Evolutionary conservation across 2,329 filamentous ascomycete genomes (phyloP).

Genomic region (Teratosphaeria epicoccoides): DNA sequence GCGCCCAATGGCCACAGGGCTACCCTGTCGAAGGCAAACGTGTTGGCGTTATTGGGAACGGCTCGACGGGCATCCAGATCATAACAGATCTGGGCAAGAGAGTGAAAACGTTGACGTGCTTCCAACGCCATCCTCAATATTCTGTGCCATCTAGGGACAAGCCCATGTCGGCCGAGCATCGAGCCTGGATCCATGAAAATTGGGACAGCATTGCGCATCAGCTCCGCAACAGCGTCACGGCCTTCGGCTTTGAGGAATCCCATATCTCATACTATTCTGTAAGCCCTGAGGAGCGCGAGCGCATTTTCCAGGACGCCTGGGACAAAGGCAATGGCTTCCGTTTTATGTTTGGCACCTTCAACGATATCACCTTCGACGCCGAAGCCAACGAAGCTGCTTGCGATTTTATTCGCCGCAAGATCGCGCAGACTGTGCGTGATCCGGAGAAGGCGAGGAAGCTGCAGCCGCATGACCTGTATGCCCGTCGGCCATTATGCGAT

Average conservation of each 20-base stretch:
- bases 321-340: slow-evolving; percentile 26
- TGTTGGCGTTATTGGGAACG: slow-evolving; percentile 25
- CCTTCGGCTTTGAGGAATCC: slow-evolving; percentile 25
- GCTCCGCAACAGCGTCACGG: slow-evolving; percentile 21
- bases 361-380: slow-evolving; percentile 21
- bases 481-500: slow-evolving; percentile 51
- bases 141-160: slow-evolving; percentile 25
- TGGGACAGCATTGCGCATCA: slow-evolving; percentile 26
- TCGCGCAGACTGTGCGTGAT: slow-evolving; percentile 12
- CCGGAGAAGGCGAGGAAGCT: slow-evolving; percentile 33
- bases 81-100: slow-evolving; percentile 19
- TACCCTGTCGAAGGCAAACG: slow-evolving; percentile 18
- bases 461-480: slow-evolving; percentile 49
- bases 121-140: slow-evolving; percentile 31
- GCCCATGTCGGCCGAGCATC: slow-evolving; percentile 17
- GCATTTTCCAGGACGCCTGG: slow-evolving; percentile 24
- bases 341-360: slow-evolving; percentile 26
- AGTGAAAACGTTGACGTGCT: slow-evolving; percentile 22
- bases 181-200: slow-evolving; percentile 23
- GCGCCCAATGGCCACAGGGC: slow-evolving; percentile 22
- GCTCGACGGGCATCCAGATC: slow-evolving; percentile 21
- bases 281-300: slow-evolving; percentile 16
- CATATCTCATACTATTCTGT: slow-evolving; percentile 14
- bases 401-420: slow-evolving; percentile 26
- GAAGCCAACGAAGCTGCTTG: slow-evolving; percentile 27